Conservation (phyloP, 208 protist genomes). For the Leptomonas pyrrhocoris region DNA sequence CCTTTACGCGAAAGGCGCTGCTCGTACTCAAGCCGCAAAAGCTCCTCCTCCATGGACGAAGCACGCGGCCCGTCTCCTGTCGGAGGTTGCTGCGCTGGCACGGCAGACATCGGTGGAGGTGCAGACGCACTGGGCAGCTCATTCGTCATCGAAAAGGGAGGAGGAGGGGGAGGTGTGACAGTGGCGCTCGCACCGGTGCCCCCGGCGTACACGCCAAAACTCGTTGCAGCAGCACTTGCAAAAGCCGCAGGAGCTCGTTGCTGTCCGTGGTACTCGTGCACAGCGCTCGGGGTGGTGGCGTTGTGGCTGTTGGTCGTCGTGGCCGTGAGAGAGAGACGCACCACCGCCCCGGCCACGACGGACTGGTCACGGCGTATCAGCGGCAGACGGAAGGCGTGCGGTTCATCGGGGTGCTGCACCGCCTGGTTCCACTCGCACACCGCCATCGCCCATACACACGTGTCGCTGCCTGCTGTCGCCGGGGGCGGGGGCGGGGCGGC, state of each 20-base stretch:
- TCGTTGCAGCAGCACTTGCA: background rate
- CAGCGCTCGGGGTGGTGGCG: background rate
- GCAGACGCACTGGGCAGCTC: background rate
- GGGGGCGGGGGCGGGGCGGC: slow-evolving; percentile 1
- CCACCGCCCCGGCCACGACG: slow-evolving; percentile 43
- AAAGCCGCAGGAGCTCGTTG: background rate
- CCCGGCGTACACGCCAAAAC: background rate
- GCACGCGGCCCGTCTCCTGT: background rate
- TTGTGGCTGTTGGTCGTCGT: slow-evolving; percentile 7
- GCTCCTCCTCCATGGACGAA: slow-evolving; percentile 64
- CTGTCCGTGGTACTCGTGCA: background rate
- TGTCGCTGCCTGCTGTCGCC: background rate
- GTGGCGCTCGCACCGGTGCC: background rate
- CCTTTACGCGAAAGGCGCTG: slow-evolving; percentile 1
- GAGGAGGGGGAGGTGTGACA: background rate
- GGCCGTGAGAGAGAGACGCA: slow-evolving; percentile 63
- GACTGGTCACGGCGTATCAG: slow-evolving; percentile 53
- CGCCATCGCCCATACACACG: slow-evolving; percentile 73
- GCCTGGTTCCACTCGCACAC: slow-evolving; percentile 71
- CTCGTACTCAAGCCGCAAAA: slow-evolving; percentile 65
- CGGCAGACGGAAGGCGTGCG: slow-evolving; percentile 52
- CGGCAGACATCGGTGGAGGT: background rate
- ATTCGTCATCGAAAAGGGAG: background rate
- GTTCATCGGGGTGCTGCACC: slow-evolving; percentile 47
- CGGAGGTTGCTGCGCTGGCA: background rate